These are phyloP conservation scores for Vigna angularis DNA, from an alignment of 306 rosid species.

Conservation along the genomic window DNA sequence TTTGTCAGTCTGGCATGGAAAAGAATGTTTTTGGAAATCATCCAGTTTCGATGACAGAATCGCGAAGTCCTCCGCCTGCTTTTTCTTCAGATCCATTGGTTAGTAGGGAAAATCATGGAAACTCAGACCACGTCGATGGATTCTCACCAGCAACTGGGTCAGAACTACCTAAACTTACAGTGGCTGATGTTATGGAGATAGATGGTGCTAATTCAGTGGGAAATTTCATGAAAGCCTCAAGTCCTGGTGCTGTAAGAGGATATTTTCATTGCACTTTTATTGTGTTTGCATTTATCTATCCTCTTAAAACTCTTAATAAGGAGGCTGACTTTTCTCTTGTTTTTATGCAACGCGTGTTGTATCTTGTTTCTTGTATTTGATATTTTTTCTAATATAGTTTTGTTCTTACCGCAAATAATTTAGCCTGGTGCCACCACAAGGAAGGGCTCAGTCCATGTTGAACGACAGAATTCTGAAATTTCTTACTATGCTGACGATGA, in stretches of 20 bases:
- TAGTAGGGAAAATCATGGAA: constrained; percentile 56
- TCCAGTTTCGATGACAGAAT: constrained; percentile 74
- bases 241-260: constrained; percentile 81
- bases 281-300: constrained; percentile 35
- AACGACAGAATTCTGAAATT: constrained; percentile 85
- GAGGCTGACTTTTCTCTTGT: constrained; percentile 15
- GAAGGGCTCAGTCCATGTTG: constrained; percentile 73
- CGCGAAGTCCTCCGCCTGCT: constrained; percentile 87
- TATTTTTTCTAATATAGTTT: constrained; percentile 40
- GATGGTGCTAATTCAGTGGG: constrained; percentile 74
- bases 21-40: constrained; percentile 93
- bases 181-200: constrained; percentile 78
- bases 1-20: constrained; percentile 90
- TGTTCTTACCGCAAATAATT: constrained; percentile 45
- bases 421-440: constrained; percentile 98
- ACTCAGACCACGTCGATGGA: constrained; percentile 56
- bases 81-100: constrained; percentile 87
- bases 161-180: constrained; percentile 64
- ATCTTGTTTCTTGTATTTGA: constrained; percentile 23
- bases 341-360: constrained; percentile 27
- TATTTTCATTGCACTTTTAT: constrained; percentile 36
- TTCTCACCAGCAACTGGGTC: constrained; percentile 57
- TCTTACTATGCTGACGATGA: constrained; percentile 97
- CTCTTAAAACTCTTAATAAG: constrained; percentile 15
- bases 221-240: constrained; percentile 66